phyloP scores from a whole-genome alignment of 1,284 basidiomycete genomes.

The Melampsora americana region DNA sequence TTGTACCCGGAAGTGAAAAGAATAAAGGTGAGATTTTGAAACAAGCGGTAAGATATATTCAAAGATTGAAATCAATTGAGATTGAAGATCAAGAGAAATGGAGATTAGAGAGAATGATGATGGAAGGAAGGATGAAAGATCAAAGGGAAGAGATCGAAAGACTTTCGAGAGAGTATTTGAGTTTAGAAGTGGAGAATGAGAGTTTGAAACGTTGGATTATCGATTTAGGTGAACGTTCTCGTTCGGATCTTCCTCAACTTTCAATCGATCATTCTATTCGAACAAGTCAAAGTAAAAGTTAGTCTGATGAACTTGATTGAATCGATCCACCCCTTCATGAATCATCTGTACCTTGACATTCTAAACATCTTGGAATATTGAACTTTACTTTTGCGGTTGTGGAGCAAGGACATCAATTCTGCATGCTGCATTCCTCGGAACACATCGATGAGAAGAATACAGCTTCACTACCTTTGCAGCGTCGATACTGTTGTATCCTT shows the following conservation, averaged over 20 bases:
- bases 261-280: not conserved
- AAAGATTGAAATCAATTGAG: constrained; percentile 55
- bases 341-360: not conserved
- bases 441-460: no score
- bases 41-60: constrained; percentile 63
- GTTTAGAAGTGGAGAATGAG: constrained; percentile 12
- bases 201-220: constrained; percentile 14
- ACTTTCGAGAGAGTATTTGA: not conserved
- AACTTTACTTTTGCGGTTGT: no score
- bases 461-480: no score
- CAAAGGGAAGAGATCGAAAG: not conserved
- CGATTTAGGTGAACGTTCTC: constrained; percentile 6
- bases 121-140: constrained; percentile 68
- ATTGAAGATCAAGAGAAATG: no score
- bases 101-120: no score
- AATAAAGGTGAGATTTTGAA: constrained; percentile 83
- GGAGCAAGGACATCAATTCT: no score
- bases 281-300: not conserved
- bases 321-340: not conserved
- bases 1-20: constrained; percentile 82
- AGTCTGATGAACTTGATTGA: not conserved
- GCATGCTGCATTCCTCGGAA: no score
- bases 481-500: no score
- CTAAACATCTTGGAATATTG: no score
- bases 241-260: no score